Percentiles rank a stretch among this genome's conserved stretches.
These are phyloP conservation scores for Leucosporidium creatinivorum DNA, from an alignment of 768 basidiomycete species.

Conservation along the genomic window DNA sequence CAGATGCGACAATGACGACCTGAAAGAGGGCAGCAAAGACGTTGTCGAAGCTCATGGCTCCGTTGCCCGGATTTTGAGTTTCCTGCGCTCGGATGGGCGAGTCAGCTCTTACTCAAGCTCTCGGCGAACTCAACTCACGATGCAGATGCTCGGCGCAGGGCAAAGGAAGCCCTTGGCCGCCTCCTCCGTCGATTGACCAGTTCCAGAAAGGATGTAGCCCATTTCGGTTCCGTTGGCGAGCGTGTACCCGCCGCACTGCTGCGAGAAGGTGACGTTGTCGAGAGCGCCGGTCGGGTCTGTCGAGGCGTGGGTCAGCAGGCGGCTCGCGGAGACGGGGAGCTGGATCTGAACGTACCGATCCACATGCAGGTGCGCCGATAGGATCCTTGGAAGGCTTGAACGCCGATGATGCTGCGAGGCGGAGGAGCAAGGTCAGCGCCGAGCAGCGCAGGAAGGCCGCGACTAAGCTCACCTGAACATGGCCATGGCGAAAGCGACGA, in stretches of 20 bases:
- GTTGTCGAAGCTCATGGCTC: conserved; percentile 78
- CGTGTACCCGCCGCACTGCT: conserved; percentile 70
- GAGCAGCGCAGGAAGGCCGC: background rate
- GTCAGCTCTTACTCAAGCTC: background rate
- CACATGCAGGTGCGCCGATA: conserved; percentile 49
- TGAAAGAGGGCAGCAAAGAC: conserved; percentile 74
- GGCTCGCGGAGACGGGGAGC: background rate
- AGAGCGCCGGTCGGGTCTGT: conserved; percentile 40
- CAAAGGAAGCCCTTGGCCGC: conserved; percentile 78
- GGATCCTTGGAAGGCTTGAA: conserved; percentile 86
- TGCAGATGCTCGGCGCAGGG: conserved; percentile 74
- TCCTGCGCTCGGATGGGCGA: conserved; percentile 48
- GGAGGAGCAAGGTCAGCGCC: conserved; percentile 6
- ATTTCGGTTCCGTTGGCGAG: conserved; percentile 53
- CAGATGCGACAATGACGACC: conserved; percentile 72
- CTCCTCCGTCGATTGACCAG: conserved; percentile 44
- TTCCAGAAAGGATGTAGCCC: conserved; percentile 44
- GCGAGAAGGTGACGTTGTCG: conserved; percentile 43
- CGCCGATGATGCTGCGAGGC: conserved; percentile 72
- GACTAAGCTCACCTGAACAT: conserved; percentile 61
- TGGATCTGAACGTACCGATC: conserved; percentile 19
- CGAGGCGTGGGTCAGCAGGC: background rate
- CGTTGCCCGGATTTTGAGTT: conserved; percentile 55
- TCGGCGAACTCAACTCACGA: conserved; percentile 45
- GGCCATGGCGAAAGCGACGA: conserved; percentile 79